phyloP scores from a whole-genome alignment of 1,284 basidiomycete genomes.

The Sphaerobolus stellatus region DNA sequence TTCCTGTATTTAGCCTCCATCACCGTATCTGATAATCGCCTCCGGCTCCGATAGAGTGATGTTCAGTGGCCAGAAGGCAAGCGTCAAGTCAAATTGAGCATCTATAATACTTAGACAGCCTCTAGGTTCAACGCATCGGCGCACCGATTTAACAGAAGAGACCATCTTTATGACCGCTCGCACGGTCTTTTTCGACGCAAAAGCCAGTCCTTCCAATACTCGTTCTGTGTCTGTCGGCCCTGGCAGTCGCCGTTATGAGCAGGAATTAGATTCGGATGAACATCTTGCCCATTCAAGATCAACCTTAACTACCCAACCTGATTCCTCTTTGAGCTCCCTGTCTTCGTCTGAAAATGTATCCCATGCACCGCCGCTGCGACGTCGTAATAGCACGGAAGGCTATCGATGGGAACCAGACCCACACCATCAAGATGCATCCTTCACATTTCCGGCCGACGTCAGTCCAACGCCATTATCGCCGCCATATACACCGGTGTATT shows the following conservation, averaged over 20 bases:
- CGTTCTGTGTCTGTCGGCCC: constrained; percentile 82
- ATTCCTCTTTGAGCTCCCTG: constrained; percentile 11
- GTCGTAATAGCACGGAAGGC: constrained; percentile 37
- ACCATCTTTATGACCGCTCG: constrained; percentile 74
- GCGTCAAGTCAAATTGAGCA: constrained; percentile 23
- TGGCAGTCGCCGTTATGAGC: constrained; percentile 44
- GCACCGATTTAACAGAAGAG: constrained; percentile 81
- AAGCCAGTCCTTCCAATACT: constrained; percentile 28
- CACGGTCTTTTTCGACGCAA: constrained; percentile 71
- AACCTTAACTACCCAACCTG: neutral
- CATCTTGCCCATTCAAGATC: constrained; percentile 8
- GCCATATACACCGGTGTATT: constrained; percentile 11
- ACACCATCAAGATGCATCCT: constrained; percentile 25
- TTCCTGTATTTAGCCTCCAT: constrained; percentile 29
- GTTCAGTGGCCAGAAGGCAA: constrained; percentile 82
- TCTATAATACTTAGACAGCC: constrained; percentile 9
- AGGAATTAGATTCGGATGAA: constrained; percentile 40
- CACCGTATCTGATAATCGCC: neutral
- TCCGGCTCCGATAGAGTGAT: constrained; percentile 37
- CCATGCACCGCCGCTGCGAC: neutral
- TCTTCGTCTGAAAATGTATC: constrained; percentile 14
- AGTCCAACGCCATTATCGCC: constrained; percentile 32
- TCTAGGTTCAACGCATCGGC: constrained; percentile 34
- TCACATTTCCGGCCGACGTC: constrained; percentile 28
- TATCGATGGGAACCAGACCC: constrained; percentile 30